phyloP scores from a whole-genome alignment of 208 protist species.

The Acanthamoeba royreba region DNA sequence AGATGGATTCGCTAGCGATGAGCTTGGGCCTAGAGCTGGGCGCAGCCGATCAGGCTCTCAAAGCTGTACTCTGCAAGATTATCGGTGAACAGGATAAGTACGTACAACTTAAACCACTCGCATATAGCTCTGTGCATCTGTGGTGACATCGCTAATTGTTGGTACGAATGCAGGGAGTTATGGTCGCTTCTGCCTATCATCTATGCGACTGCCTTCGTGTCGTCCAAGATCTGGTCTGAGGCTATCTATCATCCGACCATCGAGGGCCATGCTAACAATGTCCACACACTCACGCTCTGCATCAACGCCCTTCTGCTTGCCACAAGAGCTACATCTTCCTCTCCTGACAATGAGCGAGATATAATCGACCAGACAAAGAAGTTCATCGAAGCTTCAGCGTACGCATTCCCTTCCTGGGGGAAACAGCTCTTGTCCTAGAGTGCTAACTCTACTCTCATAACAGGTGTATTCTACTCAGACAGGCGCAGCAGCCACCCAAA shows the following conservation, averaged over 20 bases:
- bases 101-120: background rate
- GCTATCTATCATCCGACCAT: background rate
- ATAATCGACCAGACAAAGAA: background rate
- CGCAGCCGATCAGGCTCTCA: conserved; percentile 4
- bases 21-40: background rate
- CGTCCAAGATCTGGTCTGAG: background rate
- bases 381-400: conserved; percentile 6
- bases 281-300: background rate
- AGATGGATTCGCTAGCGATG: background rate
- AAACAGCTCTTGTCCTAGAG: background rate
- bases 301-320: background rate
- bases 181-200: background rate
- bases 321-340: background rate
- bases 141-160: background rate
- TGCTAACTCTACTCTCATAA: background rate
- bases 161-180: background rate
- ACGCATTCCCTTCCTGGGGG: background rate
- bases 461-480: conserved; percentile 20
- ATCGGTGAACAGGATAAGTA: background rate
- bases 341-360: background rate
- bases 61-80: background rate
- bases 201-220: background rate
- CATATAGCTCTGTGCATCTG: background rate
- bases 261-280: background rate
- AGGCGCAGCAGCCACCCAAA: conserved; percentile 1